Percentiles rank a stretch among this genome's conserved stretches.
Conservation (phyloP, 2,329 filamentous ascomycete species). For the Diaporthe capsici region DNA sequence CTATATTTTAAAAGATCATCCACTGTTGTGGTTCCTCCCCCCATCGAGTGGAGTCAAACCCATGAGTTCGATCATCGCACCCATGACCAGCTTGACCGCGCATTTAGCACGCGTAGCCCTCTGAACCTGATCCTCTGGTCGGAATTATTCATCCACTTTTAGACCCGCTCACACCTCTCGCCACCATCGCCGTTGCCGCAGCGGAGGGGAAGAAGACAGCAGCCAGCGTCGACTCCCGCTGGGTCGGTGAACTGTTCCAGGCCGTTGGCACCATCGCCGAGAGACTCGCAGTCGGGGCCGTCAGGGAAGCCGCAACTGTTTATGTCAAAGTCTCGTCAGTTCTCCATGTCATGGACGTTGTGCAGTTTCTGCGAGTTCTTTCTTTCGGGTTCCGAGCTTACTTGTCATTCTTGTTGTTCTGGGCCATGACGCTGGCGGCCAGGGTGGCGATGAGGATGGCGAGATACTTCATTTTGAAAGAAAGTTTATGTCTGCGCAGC, state of each 20-base stretch:
- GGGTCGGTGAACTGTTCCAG: conserved; percentile 16
- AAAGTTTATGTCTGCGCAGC: not conserved
- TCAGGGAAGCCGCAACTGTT: conserved; percentile 16
- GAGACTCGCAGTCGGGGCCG: conserved; percentile 5
- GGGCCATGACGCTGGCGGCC: conserved; percentile 13
- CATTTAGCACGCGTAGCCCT: not conserved
- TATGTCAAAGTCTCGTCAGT: not conserved
- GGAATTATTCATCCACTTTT: not conserved
- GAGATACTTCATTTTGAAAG: conserved; percentile 7
- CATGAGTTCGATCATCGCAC: not conserved
- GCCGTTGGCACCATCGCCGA: conserved; percentile 1
- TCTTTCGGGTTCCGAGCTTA: not conserved
- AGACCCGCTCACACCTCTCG: conserved; percentile 13
- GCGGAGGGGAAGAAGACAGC: not conserved
- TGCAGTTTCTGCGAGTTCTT: not conserved
- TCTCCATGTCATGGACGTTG: too few relatives aligned
- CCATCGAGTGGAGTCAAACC: not conserved
- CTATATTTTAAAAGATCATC: not conserved
- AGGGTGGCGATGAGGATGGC: not conserved
- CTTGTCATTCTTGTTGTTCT: conserved; percentile 18
- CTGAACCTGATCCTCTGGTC: too few relatives aligned
- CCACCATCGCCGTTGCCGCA: conserved; percentile 12
- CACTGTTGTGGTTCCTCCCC: not conserved
- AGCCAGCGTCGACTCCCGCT: not conserved
- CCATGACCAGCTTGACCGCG: not conserved